Evolutionary conservation across 2,329 filamentous ascomycete species (phyloP), one percentile per base, ranked within the genome.

Genomic region (Myriosclerotinia scirpicola): DNA sequence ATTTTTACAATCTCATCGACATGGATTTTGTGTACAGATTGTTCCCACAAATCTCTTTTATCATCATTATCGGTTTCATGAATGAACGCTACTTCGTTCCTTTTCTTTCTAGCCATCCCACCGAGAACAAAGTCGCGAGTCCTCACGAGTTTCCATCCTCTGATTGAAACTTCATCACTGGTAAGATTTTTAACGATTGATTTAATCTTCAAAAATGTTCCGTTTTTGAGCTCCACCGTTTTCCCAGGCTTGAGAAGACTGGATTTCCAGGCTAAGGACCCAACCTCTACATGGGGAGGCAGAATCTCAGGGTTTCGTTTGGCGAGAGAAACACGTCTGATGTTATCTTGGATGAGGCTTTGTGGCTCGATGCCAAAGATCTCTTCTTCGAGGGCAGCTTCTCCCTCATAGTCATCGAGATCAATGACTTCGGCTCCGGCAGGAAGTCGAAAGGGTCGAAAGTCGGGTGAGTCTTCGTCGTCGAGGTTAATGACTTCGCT

Each of bases 61-160:
- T 82, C 78, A 7, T 79, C 74, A 0, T 75, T 65, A 7, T 80
- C 76, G 3, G 80, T 69, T 4, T 81, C 75, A 34, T 68, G 65
- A 12, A 67, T 46, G 77, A 81, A 79, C 78, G 77, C 30, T 0
- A 86, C 65, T 67, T 86, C 84, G 54, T 84, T 81, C 0, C 75
- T 1, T 75, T 73, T 11, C 76, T 75, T 5, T 76, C 72, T 7
- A 80, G 77, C 3, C 75, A 76, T 65, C 0, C 76, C 77, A 3
- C 75, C 68, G 20, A 61, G 34, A 15, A 50, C 20, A 20, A 79
- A 69, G 1, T 75, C 66, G 0, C 74, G 73, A 0, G 75, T 73
- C 0, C 78, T 75, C 0, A 78, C 72, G 1, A 84, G 74, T 0
- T 76, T 74, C 4, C 78, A 74, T 0, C 84, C 84, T 30, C 74